Evolutionary conservation across 2,329 filamentous ascomycete species (phyloP), one percentile per base, ranked within the genome.

Genomic region (Nemania sp.): DNA sequence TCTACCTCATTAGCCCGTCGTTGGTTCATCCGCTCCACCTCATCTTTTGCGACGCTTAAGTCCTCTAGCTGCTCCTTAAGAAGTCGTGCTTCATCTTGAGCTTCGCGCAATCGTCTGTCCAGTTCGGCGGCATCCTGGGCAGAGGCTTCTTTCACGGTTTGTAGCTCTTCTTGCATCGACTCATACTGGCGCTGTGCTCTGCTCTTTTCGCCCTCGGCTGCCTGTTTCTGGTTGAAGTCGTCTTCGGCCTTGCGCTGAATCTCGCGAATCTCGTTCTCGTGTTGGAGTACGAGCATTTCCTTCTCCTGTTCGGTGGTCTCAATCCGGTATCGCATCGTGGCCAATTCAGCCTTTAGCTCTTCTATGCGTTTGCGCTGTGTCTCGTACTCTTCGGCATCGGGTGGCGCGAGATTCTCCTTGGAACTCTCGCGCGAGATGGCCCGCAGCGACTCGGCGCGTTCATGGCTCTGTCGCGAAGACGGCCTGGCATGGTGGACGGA

Each of bases 241-340:
- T 93, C 90, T 75, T 98, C 94, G n/a, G 93, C 92, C 70, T 91
- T 92, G 55, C 90, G 86, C 72, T 93, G 90, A 1, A 91, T 86
- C 64, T 97, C 93, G 69, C 95, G 89, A 24, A 97, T 80, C 75
- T 97, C 95, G 74, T 93, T 92, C 72, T 93, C 91, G 73, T 96
- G 92, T 69, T 93, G 90, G 18, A 97, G 85, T 10, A 89, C 86
- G 55, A 90, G 84, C 74, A 98, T 87, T 66, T 97, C 93, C 73
- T 92, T 91, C 76, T 98, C 95, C 73, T 97, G 93, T 75, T 95
- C 94, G 61, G 93, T 83, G 20, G 92, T 95, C 75, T 94, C 92
- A 72, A 97, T 86, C 66, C 95, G 93, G 81, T 98, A 99, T 69
- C 90, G 91, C 58, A 98, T 83, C 0, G 93, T 93, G 69, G 94